phyloP scores from a whole-genome alignment of 1,284 basidiomycete genomes.

The Chalciporus sp. region DNA sequence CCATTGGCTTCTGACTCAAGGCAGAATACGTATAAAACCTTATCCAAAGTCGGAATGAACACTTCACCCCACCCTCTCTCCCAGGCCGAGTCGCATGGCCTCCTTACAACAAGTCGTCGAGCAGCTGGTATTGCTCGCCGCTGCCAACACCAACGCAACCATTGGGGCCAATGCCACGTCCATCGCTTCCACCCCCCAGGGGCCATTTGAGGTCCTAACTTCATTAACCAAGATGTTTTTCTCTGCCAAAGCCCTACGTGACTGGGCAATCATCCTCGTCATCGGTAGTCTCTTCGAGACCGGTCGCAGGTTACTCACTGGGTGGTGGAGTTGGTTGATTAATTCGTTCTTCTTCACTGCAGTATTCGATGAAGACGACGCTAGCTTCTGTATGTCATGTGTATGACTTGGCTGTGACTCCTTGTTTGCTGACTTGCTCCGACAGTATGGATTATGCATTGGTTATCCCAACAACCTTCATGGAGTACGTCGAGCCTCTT shows the following conservation, averaged over 20 bases:
- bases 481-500: slow-evolving; percentile 27
- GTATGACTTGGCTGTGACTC: not conserved
- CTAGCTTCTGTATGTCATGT: slow-evolving; percentile 51
- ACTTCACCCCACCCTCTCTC: not conserved
- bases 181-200: not conserved
- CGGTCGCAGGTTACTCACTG: slow-evolving; percentile 47
- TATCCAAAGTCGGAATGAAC: not conserved
- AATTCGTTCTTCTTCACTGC: slow-evolving; percentile 65
- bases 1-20: not conserved
- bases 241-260: slow-evolving; percentile 54
- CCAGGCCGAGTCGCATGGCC: slow-evolving; percentile 15
- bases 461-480: slow-evolving; percentile 56
- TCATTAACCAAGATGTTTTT: slow-evolving; percentile 41
- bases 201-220: slow-evolving; percentile 25
- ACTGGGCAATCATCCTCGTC: slow-evolving; percentile 65
- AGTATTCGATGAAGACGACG: slow-evolving; percentile 59
- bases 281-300: slow-evolving; percentile 64
- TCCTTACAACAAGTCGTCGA: slow-evolving; percentile 35
- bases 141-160: slow-evolving; percentile 17
- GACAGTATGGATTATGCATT: slow-evolving; percentile 62
- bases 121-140: slow-evolving; percentile 28
- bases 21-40: slow-evolving; percentile 10
- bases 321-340: slow-evolving; percentile 46
- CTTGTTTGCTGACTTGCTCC: slow-evolving; percentile 7
- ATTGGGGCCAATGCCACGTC: slow-evolving; percentile 2